Base-by-base conservation (phyloP, 1,139 yeast species). In the Eremothecium coryli region DNA sequence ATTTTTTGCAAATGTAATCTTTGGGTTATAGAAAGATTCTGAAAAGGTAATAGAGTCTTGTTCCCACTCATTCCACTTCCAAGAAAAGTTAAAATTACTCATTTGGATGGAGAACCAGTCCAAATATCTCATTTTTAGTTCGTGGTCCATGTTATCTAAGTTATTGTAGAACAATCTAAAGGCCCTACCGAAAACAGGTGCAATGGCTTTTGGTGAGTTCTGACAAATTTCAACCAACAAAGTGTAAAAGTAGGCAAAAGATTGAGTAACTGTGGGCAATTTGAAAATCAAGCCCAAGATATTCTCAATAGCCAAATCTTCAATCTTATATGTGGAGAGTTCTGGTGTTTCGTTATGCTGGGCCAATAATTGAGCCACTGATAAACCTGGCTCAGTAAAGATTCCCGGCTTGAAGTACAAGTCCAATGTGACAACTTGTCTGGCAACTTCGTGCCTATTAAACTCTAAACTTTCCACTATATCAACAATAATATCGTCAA, bases 61-160 rank as follows among this genome's bases (percentile, higher is more conserved):
- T 29, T 71, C 75, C 98, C 98, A 93, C 58, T 88, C 98, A 45
- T 75, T 78, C 99, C 99, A 90, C 54, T 86, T 86, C 99, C 99
- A 93, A 29, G 90, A 82, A 60, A 85, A 93, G 41, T 82, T 88
- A 59, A 90, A 93, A 57, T 90, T 90, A 47, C 94, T 81, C 54
- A 93, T 72, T 60, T 93, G 98, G 38, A 84, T 80, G 3, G 94
- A 71, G 68, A 93, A 80, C 98, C 98, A 93, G 57, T 84, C 93
- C 51, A 85, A 65, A 46, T 75, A 82, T 41, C 90, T 67, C 43
- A 74, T 68, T 45, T 77, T 72, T 36, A 82, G 64, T 56, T 86
- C 96, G 44, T 75, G 75, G 55, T 88, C 96, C 38, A 86, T 63
- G 2, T 70, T 63, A 25, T 71, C 76, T 38, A 82, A 59, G 52